Evolutionary conservation across 768 basidiomycete genomes (phyloP), one percentile per base, ranked within the genome.

Genomic region (Leccinellum albellum): DNA sequence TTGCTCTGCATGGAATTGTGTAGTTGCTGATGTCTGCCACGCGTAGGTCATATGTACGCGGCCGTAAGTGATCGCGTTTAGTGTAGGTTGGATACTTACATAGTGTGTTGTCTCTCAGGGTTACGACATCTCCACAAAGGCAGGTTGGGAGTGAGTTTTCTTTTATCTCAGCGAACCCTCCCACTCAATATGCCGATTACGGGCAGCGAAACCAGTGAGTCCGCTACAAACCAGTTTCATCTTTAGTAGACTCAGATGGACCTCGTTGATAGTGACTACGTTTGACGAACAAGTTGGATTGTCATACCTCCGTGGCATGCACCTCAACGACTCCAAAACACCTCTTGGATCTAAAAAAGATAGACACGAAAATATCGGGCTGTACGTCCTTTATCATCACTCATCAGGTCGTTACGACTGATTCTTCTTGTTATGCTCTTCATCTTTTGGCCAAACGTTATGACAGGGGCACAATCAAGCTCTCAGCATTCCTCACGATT

Each of bases 241-340:
- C 6, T 28, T 6, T 31, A 5, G 10, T 23, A 24, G 29, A 26
- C 33, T 50, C 15, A 51, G 28, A 17, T 40, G 33, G 14, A 21
- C 10, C 13, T 28, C 5, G 23, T 26, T 40, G 26, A n/a, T 61
- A 84, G 89, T 92, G 70, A 64, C 74, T 12, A 73, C 79, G 47
- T 92, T 94, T 62, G 85, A 89, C 31, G 64, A 76, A n/a, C 73
- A 81, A 57, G 78, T 95, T 3, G 90, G 93, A 2, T 63, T 90
- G 24, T 67, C 76, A 13, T 94, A 91, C 66, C 82, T 94, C 15
- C 79, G 83, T 4, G 92, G 87, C 1, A 87, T 94, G 82, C 93
- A 95, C 64, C 67, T 94, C 46, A 95, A 95, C 66, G 92, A 94
- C 67, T 89, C 88, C 13, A 90, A 91, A 68, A 80, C 79, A 9